phyloP scores from a whole-genome alignment of 2,329 filamentous ascomycete genomes.

The Epichloe sylvatica region DNA sequence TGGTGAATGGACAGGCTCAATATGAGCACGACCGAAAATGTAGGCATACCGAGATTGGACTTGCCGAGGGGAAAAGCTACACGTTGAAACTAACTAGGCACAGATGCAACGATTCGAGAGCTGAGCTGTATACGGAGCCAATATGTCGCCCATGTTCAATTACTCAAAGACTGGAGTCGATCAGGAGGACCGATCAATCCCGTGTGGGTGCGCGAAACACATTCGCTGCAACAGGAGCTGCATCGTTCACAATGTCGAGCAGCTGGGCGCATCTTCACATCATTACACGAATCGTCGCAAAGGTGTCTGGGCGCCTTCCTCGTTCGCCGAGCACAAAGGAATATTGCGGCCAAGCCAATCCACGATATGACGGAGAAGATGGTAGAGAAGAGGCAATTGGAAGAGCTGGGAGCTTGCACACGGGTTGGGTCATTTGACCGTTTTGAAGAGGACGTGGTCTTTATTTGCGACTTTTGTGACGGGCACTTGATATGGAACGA shows the following conservation, averaged over 20 bases:
- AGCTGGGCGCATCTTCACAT: conserved; percentile 39
- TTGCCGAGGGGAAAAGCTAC: background rate
- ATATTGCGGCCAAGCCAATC: conserved; percentile 2
- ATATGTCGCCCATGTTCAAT: conserved; percentile 33
- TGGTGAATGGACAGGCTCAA: conserved; percentile 42
- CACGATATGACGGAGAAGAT: conserved; percentile 17
- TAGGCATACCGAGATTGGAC: conserved; percentile 17
- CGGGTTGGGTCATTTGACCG: conserved; percentile 41
- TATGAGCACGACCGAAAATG: conserved; percentile 43
- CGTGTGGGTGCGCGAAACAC: conserved; percentile 40
- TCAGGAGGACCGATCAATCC: conserved; percentile 41
- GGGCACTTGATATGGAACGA: conserved; percentile 47
- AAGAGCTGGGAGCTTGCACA: conserved; percentile 39
- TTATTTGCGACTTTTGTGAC: conserved; percentile 49
- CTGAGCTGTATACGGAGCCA: conserved; percentile 31
- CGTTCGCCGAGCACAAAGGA: conserved; percentile 35
- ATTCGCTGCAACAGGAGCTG: conserved; percentile 33
- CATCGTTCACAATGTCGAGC: conserved; percentile 45
- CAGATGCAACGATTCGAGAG: conserved; percentile 40
- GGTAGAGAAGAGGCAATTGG: conserved; percentile 25
- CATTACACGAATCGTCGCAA: conserved; percentile 31
- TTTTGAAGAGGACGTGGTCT: conserved; percentile 40
- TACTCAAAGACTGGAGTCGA: conserved; percentile 40
- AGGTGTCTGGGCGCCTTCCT: conserved; percentile 44
- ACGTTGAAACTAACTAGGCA: background rate